Base-by-base conservation (phyloP, 495 filamentous ascomycete species). In the Terfezia boudieri region DNA sequence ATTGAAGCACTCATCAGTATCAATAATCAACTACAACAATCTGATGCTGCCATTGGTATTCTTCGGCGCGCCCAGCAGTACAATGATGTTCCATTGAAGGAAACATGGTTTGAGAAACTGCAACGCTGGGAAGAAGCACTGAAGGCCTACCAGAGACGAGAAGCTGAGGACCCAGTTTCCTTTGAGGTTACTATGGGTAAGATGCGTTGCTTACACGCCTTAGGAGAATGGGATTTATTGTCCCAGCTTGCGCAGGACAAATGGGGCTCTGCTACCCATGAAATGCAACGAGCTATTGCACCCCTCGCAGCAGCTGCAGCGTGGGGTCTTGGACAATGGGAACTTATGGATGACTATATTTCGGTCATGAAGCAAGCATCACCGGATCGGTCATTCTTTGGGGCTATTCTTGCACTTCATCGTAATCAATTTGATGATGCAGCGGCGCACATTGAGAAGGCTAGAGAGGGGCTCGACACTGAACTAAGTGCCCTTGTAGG, bases 91-190 rank as follows among this genome's bases (percentile, higher is more conserved):
- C 71, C 75, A 52, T 73, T 98, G 23, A 83, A 90, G 52, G 90
- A 98, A 68, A 94, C 86, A 2, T 98, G 90, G 90, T 98, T 93
- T 58, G 90, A 96, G 70, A 98, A 95, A 65, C 73, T 98, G 23
- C 84, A 94, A 62, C 83, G 90, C 52, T 98, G 92, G 92, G 90
- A 98, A 60, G 90, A 98, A 67, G 90, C 90, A n/a, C 73, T 98
- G 57, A 76, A 78, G 52, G 88, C 87, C 41, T 98, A 96, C 60
- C 80, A 86, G 57, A 78, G 83, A 56, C 76, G 80, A 9, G 84
- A 93, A 50, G 65, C 74, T 49, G 76, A 73, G 10, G 74, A 74
- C 9, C 75, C 78, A 3, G 70, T 76, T 7, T 83, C 82, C 0
- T 82, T 96, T 57, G 88, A 95, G 53, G 80, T 95, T 37, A 89